Evolutionary conservation across 1,139 yeast species (phyloP).

Genomic region (Candida sanyaensis): DNA sequence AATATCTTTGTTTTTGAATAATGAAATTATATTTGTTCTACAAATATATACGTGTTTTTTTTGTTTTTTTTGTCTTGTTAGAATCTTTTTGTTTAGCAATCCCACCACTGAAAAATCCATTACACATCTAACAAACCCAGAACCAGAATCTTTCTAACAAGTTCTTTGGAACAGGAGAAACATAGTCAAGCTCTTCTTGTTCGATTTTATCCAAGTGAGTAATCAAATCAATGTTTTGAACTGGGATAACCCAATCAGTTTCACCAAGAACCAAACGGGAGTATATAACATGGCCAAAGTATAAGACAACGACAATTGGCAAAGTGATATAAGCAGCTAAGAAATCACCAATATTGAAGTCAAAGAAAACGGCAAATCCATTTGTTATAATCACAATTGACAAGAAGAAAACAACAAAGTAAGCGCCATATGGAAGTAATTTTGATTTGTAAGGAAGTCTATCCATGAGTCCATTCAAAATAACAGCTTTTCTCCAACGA

Average conservation of each 20-base stretch:
- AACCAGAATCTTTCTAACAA: conserved; percentile 37
- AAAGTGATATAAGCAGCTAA: conserved; percentile 64
- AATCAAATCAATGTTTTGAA: conserved; percentile 42
- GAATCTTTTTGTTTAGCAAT: conserved; percentile 25
- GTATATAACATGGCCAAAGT: conserved; percentile 37
- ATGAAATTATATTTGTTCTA: neutral
- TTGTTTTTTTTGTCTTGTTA: no score
- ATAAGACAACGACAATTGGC: conserved; percentile 53
- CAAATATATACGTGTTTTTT: neutral
- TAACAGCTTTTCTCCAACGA: conserved; percentile 57
- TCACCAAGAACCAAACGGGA: conserved; percentile 29
- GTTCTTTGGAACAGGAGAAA: conserved; percentile 31
- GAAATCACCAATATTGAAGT: conserved; percentile 52
- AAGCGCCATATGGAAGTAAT: conserved; percentile 53
- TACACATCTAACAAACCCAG: conserved; percentile 37
- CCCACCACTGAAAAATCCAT: no score
- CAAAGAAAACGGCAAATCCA: conserved; percentile 60
- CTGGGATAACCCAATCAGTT: neutral
- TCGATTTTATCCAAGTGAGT: conserved; percentile 49
- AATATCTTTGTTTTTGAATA: no score
- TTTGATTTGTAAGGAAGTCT: conserved; percentile 51
- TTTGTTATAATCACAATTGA: conserved; percentile 52
- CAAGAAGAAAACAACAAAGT: conserved; percentile 48
- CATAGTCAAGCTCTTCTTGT: conserved; percentile 34
- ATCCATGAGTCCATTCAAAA: conserved; percentile 38